These are phyloP conservation scores for Rugonectria rugulosa DNA, from an alignment of 2,329 filamentous ascomycete species.

Conservation along the genomic window DNA sequence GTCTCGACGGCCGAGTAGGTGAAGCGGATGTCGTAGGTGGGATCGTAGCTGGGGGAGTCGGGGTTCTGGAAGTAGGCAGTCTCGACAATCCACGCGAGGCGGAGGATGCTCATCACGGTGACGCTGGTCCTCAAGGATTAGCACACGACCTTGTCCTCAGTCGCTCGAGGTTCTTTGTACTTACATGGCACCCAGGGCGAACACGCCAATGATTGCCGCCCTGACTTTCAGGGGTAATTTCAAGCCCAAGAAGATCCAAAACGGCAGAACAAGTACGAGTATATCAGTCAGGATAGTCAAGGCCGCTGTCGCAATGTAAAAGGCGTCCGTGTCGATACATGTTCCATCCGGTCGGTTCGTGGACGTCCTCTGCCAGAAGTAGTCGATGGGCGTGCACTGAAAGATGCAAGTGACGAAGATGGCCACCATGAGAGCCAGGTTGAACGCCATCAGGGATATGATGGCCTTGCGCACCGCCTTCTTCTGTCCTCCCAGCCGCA, in stretches of 20 bases:
- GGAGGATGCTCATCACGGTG: slow-evolving; percentile 43
- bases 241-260: slow-evolving; percentile 50
- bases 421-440: slow-evolving; percentile 43
- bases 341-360: slow-evolving; percentile 14
- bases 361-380: slow-evolving; percentile 17
- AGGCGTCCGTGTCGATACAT: slow-evolving; percentile 44
- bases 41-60: slow-evolving; percentile 10
- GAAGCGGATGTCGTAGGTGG: slow-evolving; percentile 45
- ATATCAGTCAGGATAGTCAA: slow-evolving; percentile 53
- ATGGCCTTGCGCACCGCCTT: slow-evolving; percentile 37
- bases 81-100: slow-evolving; percentile 41
- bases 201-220: slow-evolving; percentile 49
- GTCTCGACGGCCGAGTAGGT: slow-evolving; percentile 45
- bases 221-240: slow-evolving; percentile 48
- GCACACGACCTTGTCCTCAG: no score
- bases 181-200: slow-evolving; percentile 48
- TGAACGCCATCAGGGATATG: slow-evolving; percentile 44
- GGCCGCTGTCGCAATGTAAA: slow-evolving; percentile 44
- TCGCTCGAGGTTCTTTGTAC: slow-evolving; percentile 20
- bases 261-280: slow-evolving; percentile 48
- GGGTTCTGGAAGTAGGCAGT: slow-evolving; percentile 23
- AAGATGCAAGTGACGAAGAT: slow-evolving; percentile 49
- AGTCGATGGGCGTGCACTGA: slow-evolving; percentile 46
- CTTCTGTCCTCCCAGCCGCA: slow-evolving; percentile 49
- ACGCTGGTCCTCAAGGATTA: slow-evolving; percentile 38